Conservation (phyloP, 2,329 filamentous ascomycete species). For the Colletotrichum tabaci region DNA sequence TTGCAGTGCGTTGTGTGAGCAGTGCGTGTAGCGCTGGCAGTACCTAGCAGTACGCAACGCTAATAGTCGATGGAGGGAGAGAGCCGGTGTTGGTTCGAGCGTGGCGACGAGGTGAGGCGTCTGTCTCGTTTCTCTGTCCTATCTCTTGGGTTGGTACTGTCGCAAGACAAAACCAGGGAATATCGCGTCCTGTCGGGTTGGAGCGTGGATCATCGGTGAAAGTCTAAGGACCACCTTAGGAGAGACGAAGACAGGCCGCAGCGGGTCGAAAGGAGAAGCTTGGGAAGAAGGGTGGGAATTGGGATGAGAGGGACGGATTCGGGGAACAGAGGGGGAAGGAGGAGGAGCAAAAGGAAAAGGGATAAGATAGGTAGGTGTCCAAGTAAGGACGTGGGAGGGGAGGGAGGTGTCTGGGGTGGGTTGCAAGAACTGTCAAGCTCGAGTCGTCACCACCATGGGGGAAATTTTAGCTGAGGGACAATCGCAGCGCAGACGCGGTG, state of each 20-base stretch:
- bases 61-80: neutral
- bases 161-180: neutral
- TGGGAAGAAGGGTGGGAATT: neutral
- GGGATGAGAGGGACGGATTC: neutral
- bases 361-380: neutral
- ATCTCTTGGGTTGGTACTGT: slow-evolving; percentile 1
- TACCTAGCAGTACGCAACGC: slow-evolving; percentile 18
- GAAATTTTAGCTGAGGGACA: neutral
- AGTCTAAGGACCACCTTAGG: neutral
- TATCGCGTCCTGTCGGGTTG: slow-evolving; percentile 3
- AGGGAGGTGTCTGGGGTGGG: neutral
- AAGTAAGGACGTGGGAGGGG: neutral
- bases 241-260: neutral
- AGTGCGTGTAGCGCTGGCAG: neutral
- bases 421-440: neutral
- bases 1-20: slow-evolving; percentile 10
- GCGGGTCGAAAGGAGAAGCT: neutral
- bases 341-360: neutral
- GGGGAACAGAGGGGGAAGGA: slow-evolving; percentile 1
- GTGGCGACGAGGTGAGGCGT: neutral
- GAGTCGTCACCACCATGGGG: slow-evolving; percentile 3
- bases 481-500: neutral
- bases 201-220: neutral
- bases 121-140: neutral
- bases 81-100: neutral